phyloP scores from a whole-genome alignment of 2,329 filamentous ascomycete species.

The Endothia cerciana region DNA sequence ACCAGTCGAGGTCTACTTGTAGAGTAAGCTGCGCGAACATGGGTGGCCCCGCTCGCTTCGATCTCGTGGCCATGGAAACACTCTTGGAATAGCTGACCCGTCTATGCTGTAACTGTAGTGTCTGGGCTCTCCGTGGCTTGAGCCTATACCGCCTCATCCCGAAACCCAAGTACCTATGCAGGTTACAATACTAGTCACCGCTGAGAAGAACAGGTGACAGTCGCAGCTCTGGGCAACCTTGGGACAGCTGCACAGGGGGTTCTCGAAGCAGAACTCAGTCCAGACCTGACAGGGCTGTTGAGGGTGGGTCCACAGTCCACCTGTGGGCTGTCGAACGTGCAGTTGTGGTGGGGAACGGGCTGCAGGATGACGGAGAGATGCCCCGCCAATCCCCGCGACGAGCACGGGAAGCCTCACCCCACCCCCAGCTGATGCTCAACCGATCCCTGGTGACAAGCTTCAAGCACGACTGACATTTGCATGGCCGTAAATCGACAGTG shows the following conservation, averaged over 20 bases:
- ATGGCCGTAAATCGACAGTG: background rate
- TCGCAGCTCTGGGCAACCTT: background rate
- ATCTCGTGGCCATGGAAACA: background rate
- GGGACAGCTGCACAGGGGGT: conserved; percentile 5
- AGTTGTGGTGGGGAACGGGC: background rate
- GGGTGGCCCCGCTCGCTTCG: background rate
- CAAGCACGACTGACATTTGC: conserved; percentile 2
- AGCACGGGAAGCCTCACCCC: conserved; percentile 14
- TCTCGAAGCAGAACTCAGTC: conserved; percentile 19
- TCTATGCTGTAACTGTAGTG: background rate
- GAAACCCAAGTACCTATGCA: background rate
- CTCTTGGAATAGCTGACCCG: too few relatives aligned
- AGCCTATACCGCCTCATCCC: background rate
- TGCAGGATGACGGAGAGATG: conserved; percentile 23
- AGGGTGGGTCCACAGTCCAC: conserved; percentile 22
- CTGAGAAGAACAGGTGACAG: background rate
- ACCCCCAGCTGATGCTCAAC: conserved; percentile 14
- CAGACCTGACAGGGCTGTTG: conserved; percentile 21
- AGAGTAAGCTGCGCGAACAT: background rate
- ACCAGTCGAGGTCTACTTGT: background rate
- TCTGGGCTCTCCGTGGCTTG: background rate
- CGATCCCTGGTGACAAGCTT: conserved; percentile 20
- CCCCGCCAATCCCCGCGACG: conserved; percentile 24
- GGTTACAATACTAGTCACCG: background rate
- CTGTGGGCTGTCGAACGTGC: conserved; percentile 3